Evolutionary conservation across 1,284 basidiomycete genomes (phyloP).

Genomic region (Apiotrichum brassicae): DNA sequence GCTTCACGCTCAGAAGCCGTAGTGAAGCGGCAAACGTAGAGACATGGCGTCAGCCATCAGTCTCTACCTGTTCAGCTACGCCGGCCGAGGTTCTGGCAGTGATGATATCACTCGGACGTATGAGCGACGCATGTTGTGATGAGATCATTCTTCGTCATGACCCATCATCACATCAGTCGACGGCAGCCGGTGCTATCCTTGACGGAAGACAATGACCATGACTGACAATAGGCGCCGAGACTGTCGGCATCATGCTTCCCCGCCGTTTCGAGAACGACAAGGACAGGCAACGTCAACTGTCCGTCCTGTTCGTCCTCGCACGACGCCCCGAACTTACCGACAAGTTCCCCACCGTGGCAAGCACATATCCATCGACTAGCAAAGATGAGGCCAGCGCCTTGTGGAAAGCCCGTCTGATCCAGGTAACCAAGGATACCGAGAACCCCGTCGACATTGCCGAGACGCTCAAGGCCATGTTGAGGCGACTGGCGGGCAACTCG

Average conservation of each 20-base stretch:
- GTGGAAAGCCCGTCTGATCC: constrained; percentile 19
- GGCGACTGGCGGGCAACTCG: constrained; percentile 15
- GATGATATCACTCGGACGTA: too few relatives aligned
- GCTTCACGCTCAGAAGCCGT: too few relatives aligned
- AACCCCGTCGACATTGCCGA: constrained; percentile 28
- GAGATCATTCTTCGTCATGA: too few relatives aligned
- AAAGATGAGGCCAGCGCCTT: background rate
- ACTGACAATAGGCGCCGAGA: constrained; percentile 18
- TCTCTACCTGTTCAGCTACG: too few relatives aligned
- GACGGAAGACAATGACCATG: background rate
- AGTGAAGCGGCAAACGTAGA: too few relatives aligned
- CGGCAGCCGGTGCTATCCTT: too few relatives aligned
- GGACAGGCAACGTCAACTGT: constrained; percentile 24
- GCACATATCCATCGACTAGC: constrained; percentile 3
- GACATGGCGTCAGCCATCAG: constrained; percentile 5
- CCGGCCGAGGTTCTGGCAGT: background rate
- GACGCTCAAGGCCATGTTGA: constrained; percentile 26
- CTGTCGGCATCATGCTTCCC: constrained; percentile 31
- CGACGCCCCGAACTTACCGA: constrained; percentile 19
- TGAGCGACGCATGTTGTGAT: too few relatives aligned
- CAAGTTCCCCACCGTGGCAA: constrained; percentile 25
- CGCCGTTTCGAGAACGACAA: constrained; percentile 14
- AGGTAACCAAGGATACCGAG: constrained; percentile 15
- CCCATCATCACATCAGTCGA: too few relatives aligned
- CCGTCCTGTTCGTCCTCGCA: constrained; percentile 23